A percentile compares a stretch with the other conserved stretches of the same genome.
Conservation (phyloP, 768 basidiomycete species). For the Coprinellus micaceus region DNA sequence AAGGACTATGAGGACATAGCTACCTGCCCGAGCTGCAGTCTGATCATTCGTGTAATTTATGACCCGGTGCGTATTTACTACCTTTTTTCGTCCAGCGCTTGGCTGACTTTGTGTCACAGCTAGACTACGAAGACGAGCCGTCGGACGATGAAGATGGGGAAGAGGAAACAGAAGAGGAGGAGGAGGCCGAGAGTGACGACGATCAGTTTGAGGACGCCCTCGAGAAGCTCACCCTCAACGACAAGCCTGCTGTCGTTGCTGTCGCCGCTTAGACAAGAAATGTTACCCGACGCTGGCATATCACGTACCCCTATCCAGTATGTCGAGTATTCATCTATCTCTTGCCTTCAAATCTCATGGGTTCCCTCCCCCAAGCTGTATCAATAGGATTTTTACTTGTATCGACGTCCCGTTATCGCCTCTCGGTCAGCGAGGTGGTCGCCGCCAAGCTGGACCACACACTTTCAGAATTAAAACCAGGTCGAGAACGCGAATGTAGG, state of each 20-base stretch:
- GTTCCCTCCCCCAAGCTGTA: too few species aligned
- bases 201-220: conserved; percentile 62
- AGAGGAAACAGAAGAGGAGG: conserved; percentile 38
- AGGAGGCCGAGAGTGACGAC: conserved; percentile 37
- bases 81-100: conserved; percentile 5
- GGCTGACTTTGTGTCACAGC: conserved; percentile 36
- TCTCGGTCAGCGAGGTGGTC: too few species aligned
- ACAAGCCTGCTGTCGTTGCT: conserved; percentile 15
- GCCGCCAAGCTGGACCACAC: too few species aligned
- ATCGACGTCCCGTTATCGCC: too few species aligned
- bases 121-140: conserved; percentile 82
- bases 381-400: too few species aligned
- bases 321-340: too few species aligned
- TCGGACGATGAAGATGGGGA: conserved; percentile 49
- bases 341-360: too few species aligned
- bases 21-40: conserved; percentile 92
- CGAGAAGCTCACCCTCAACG: conserved; percentile 54
- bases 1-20: conserved; percentile 90
- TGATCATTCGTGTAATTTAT: conserved; percentile 88
- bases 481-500: too few species aligned
- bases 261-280: conserved; percentile 1
- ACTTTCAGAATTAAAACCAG: too few species aligned
- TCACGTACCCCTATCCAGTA: too few species aligned
- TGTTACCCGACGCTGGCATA: too few species aligned
- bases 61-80: conserved; percentile 71